phyloP scores from a whole-genome alignment of 2,329 filamentous ascomycete species.

The Fusarium sacchari region DNA sequence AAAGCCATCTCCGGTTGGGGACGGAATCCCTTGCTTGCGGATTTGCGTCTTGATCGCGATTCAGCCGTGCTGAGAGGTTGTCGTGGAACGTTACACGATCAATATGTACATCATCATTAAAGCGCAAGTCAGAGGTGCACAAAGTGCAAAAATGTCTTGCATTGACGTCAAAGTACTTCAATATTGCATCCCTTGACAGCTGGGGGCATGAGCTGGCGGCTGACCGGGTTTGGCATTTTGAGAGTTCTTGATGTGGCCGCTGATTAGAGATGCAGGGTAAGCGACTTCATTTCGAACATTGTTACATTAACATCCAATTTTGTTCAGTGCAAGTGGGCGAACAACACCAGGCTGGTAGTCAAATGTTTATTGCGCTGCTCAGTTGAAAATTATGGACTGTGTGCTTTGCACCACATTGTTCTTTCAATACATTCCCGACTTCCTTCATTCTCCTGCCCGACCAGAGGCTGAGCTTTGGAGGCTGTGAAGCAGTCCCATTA shows the following conservation, averaged over 20 bases:
- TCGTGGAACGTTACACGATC: constrained; percentile 1
- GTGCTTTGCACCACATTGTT: rapidly evolving
- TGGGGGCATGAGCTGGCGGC: background rate
- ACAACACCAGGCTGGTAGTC: background rate
- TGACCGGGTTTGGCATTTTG: background rate
- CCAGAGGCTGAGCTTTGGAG: background rate
- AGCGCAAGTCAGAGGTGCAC: background rate
- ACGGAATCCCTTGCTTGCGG: background rate
- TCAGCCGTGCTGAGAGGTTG: background rate
- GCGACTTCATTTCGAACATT: background rate
- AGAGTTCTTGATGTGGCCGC: background rate
- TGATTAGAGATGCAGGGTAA: background rate
- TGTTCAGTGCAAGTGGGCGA: background rate
- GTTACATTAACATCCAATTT: background rate
- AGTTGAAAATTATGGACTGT: rapidly evolving
- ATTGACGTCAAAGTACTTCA: background rate
- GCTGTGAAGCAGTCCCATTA: background rate
- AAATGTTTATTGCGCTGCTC: rapidly evolving
- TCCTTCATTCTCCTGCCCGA: background rate
- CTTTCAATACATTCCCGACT: too few species aligned
- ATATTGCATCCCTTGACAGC: background rate
- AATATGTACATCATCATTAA: constrained; percentile 4
- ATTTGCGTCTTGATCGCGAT: background rate
- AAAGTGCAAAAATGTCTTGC: background rate
- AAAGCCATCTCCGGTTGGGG: background rate